Conservation (phyloP, 352 stramenopile genomes). For the Blastocystis sp. region DNA sequence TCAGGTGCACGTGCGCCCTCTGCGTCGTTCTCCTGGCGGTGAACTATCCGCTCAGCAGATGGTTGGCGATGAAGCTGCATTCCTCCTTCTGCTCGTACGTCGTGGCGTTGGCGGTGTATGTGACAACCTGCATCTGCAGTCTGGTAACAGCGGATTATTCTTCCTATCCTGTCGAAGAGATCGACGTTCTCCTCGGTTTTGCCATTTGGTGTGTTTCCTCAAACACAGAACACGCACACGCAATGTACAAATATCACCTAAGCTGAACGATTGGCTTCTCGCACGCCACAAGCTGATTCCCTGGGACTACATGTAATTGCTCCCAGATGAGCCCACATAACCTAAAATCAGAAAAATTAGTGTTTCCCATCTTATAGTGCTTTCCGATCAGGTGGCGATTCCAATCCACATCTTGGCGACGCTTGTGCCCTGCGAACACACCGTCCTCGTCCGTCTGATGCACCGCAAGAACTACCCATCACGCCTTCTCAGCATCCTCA, state of each 20-base stretch:
- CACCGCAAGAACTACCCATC: neutral
- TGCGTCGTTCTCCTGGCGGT: neutral
- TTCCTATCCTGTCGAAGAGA: neutral
- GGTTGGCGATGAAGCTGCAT: neutral
- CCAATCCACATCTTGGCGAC: neutral
- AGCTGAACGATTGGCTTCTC: neutral
- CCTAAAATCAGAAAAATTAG: conserved; percentile 38
- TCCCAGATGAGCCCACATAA: neutral
- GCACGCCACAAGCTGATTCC: neutral
- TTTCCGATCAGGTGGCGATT: conserved; percentile 11
- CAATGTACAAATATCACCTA: neutral
- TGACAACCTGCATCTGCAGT: neutral
- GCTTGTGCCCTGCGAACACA: neutral
- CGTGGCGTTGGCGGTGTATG: neutral
- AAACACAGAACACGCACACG: neutral
- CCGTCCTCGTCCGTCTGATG: conserved; percentile 9
- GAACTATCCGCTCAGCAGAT: neutral
- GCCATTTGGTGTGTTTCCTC: neutral
- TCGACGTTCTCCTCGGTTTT: neutral
- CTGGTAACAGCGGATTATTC: neutral
- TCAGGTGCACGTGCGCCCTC: neutral
- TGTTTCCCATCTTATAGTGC: conserved; percentile 1
- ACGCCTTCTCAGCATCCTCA: neutral
- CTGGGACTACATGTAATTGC: neutral
- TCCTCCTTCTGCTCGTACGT: neutral